These are phyloP conservation scores for Gynochthodes officinalis DNA, from an alignment of 257 asterid species.

Conservation along the genomic window DNA sequence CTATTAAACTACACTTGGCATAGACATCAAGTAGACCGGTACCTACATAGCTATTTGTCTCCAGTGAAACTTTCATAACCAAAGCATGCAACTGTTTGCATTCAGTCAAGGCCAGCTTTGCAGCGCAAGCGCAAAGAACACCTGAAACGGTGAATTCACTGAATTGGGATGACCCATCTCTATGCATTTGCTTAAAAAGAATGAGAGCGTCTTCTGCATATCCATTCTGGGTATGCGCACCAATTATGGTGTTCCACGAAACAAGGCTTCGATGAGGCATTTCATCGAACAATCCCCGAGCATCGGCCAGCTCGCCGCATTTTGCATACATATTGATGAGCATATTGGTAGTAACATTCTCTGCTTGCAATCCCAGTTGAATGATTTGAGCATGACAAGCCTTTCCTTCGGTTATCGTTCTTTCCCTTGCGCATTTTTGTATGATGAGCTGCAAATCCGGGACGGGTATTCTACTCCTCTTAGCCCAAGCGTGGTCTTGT, in stretches of 20 bases:
- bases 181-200: slow-evolving; percentile 56
- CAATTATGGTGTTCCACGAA: slow-evolving; percentile 84
- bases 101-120: slow-evolving; percentile 50
- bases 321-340: slow-evolving; percentile 63
- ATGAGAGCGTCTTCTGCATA: slow-evolving; percentile 46
- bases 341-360: slow-evolving; percentile 64
- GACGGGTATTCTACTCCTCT: neutral
- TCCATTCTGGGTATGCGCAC: slow-evolving; percentile 53
- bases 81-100: slow-evolving; percentile 76
- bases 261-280: slow-evolving; percentile 61
- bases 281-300: slow-evolving; percentile 69
- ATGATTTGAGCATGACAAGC: slow-evolving; percentile 56
- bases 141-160: slow-evolving; percentile 76
- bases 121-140: slow-evolving; percentile 76
- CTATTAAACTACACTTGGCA: slow-evolving; percentile 52
- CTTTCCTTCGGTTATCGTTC: slow-evolving; percentile 40
- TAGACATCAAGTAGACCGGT: slow-evolving; percentile 90
- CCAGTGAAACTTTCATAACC: slow-evolving; percentile 52
- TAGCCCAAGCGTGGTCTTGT: slow-evolving; percentile 22
- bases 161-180: slow-evolving; percentile 50
- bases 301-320: slow-evolving; percentile 39
- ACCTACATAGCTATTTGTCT: slow-evolving; percentile 49
- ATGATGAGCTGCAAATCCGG: slow-evolving; percentile 44
- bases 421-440: slow-evolving; percentile 54
- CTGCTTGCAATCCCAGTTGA: slow-evolving; percentile 49